Evolutionary conservation across 805 yeast genomes (phyloP).

Genomic region (Komagataella phaffii): DNA sequence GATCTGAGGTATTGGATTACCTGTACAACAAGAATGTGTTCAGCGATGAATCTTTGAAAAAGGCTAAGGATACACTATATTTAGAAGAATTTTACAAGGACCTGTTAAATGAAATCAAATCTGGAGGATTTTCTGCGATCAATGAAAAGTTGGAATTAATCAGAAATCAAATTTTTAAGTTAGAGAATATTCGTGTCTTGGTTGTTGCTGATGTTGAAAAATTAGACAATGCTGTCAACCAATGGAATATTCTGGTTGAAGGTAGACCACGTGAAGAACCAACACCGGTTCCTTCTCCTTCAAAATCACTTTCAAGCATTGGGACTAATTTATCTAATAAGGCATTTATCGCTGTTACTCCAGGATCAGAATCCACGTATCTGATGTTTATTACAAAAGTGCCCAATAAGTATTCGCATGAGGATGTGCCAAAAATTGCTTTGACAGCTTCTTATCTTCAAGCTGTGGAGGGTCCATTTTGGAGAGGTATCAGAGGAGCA

Average conservation of each 20-base stretch:
- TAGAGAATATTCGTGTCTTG: conserved; percentile 50
- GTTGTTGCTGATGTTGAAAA: conserved; percentile 55
- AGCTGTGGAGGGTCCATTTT: conserved; percentile 91
- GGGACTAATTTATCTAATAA: conserved; percentile 39
- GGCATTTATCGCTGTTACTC: conserved; percentile 57
- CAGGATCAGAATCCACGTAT: conserved; percentile 77
- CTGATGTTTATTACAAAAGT: conserved; percentile 45
- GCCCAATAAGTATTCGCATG: conserved; percentile 38
- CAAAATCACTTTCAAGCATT: conserved; percentile 35
- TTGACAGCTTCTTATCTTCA: conserved; percentile 67
- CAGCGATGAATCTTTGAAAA: conserved; percentile 47
- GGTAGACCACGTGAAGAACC: conserved; percentile 4
- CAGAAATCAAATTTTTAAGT: conserved; percentile 35
- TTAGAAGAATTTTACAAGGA: conserved; percentile 45
- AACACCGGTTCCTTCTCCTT: conserved; percentile 6
- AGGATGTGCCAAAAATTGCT: conserved; percentile 57
- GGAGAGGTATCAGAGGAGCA: conserved; percentile 91
- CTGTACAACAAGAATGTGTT: conserved; percentile 39
- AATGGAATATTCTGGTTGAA: conserved; percentile 34
- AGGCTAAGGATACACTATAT: conserved; percentile 49
- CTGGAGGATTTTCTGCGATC: conserved; percentile 37
- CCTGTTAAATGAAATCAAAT: conserved; percentile 33
- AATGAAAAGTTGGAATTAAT: conserved; percentile 35
- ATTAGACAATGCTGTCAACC: conserved; percentile 38
- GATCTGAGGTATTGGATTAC: conserved; percentile 51